Evolutionary conservation across 768 basidiomycete genomes (phyloP).

Genomic region (Leccinum boreale): DNA sequence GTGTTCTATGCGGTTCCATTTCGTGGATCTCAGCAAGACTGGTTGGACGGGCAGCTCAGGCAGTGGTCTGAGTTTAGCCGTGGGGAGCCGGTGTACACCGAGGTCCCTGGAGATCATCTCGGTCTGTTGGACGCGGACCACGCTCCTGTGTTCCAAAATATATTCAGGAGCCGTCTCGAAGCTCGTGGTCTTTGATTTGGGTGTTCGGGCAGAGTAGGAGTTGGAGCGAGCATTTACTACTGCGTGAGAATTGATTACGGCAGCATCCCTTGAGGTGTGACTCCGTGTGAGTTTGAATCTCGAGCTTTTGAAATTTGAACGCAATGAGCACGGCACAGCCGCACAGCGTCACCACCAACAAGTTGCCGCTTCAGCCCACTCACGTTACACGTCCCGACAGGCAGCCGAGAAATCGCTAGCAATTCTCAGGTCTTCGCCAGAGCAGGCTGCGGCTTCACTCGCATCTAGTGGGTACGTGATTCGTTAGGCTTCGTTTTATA

Average conservation of each 20-base stretch:
- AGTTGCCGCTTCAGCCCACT: no score
- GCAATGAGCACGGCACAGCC: no score
- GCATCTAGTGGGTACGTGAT: conserved; percentile 59
- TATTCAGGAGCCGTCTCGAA: conserved; percentile 19
- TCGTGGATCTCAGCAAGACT: conserved; percentile 15
- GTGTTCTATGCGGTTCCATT: conserved; percentile 18
- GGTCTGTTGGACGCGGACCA: conserved; percentile 25
- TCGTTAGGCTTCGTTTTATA: not conserved
- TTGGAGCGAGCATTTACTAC: no score
- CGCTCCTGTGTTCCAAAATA: conserved; percentile 22
- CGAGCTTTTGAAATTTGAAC: not conserved
- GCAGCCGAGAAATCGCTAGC: conserved; percentile 87
- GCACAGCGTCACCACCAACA: no score
- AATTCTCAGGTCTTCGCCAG: conserved; percentile 77
- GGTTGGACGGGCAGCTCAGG: conserved; percentile 20
- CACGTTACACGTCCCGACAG: conserved; percentile 32
- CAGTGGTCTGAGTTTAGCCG: conserved; percentile 17
- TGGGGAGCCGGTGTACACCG: conserved; percentile 9
- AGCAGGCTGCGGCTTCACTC: conserved; percentile 67
- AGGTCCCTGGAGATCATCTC: conserved; percentile 21
- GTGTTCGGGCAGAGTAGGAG: no score
- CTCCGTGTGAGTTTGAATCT: no score
- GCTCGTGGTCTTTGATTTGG: conserved; percentile 7
- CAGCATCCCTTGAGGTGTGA: not conserved
- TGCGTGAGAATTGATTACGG: not conserved